Percentiles rank a stretch among this genome's conserved stretches.
Evolutionary conservation across 2,329 filamentous ascomycete genomes (phyloP).

Genomic region (Elsinoe perseae): DNA sequence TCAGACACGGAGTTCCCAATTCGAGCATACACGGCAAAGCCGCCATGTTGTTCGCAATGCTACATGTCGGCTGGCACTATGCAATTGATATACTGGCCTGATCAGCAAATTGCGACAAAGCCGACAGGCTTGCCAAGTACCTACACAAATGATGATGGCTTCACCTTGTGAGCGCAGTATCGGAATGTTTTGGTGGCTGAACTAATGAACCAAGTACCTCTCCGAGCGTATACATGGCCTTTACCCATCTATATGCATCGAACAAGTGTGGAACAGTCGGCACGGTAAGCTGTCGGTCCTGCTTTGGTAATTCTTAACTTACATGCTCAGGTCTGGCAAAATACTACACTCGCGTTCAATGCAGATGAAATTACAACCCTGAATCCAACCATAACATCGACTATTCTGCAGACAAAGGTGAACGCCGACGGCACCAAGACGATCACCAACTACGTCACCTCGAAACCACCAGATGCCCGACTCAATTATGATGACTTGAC

Average conservation of each 20-base stretch:
- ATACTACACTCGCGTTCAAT: slow-evolving; percentile 16
- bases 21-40: slow-evolving; percentile 17
- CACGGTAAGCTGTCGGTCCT: neutral
- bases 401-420: neutral
- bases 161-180: slow-evolving; percentile 14
- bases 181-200: neutral
- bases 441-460: slow-evolving; percentile 4
- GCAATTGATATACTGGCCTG: slow-evolving; percentile 17
- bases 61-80: slow-evolving; percentile 18
- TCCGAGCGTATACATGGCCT: slow-evolving; percentile 18
- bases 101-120: slow-evolving; percentile 16
- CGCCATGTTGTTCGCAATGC: slow-evolving; percentile 17
- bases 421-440: neutral
- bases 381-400: slow-evolving; percentile 15
- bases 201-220: slow-evolving; percentile 13
- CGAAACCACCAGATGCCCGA: slow-evolving; percentile 10
- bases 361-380: slow-evolving; percentile 17
- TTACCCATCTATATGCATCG: slow-evolving; percentile 14
- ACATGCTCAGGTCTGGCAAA: slow-evolving; percentile 7
- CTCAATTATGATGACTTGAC: slow-evolving; percentile 15
- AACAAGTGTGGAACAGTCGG: slow-evolving; percentile 17
- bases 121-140: slow-evolving; percentile 13
- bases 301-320: neutral
- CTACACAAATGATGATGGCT: slow-evolving; percentile 15
- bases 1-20: slow-evolving; percentile 18